These are phyloP conservation scores for Pseudomonodictys pantanalensis DNA, from an alignment of 495 filamentous ascomycete genomes.

Conservation along the genomic window DNA sequence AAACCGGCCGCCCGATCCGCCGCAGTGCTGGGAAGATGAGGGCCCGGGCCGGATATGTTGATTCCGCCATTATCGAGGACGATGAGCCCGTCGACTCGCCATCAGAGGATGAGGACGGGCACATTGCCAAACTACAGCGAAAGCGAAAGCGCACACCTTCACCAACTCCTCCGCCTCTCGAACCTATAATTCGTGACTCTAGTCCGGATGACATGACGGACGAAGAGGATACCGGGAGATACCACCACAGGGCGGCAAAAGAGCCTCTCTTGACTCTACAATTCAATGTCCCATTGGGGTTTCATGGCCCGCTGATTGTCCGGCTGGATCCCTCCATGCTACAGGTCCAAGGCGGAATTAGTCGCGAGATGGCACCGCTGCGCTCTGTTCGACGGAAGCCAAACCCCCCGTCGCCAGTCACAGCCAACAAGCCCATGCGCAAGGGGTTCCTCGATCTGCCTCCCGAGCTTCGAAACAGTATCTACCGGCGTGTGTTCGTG, in stretches of 20 bases:
- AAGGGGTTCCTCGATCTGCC: constrained; percentile 41
- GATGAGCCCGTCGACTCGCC: constrained; percentile 22
- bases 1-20: constrained; percentile 30
- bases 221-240: constrained; percentile 7
- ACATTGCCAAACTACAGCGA: constrained; percentile 3
- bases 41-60: constrained; percentile 12
- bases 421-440: not conserved
- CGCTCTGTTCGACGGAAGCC: no score
- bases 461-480: constrained; percentile 41
- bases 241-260: not conserved
- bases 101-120: constrained; percentile 30
- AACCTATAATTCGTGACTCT: constrained; percentile 27
- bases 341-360: not conserved
- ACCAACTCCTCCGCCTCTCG: constrained; percentile 25
- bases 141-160: constrained; percentile 28
- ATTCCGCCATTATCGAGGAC: constrained; percentile 28
- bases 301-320: constrained; percentile 35
- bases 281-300: constrained; percentile 38
- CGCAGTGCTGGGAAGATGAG: constrained; percentile 22
- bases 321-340: constrained; percentile 25
- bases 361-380: not conserved
- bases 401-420: not conserved
- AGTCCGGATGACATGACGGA: constrained; percentile 10
- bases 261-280: constrained; percentile 23
- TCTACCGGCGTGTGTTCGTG: constrained; percentile 40